Evolutionary conservation across 2,329 filamentous ascomycete species (phyloP).

Genomic region (Xylariomycetidae sp.): DNA sequence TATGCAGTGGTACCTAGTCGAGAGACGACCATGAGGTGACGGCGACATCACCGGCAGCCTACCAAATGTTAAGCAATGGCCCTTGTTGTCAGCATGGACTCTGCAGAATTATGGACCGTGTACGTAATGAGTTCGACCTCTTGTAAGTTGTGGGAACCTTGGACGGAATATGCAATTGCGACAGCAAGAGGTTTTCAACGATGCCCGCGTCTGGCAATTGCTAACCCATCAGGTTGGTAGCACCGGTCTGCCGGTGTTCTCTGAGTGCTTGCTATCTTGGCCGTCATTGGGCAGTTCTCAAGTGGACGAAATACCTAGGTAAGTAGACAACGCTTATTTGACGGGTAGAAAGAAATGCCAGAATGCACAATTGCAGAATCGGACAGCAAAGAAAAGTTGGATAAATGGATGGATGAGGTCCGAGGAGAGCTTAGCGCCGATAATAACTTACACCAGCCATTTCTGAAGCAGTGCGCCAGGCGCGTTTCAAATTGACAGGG

Average conservation of each 20-base stretch:
- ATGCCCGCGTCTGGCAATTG: too few relatives aligned
- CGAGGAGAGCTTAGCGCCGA: slow-evolving; percentile 30
- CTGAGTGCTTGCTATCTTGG: too few relatives aligned
- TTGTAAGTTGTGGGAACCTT: too few relatives aligned
- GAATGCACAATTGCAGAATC: not conserved
- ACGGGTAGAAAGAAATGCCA: not conserved
- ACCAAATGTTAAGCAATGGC: too few relatives aligned
- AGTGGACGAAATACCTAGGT: not conserved
- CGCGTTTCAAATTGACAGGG: slow-evolving; percentile 44
- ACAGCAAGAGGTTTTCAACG: too few relatives aligned
- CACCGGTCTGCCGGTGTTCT: too few relatives aligned
- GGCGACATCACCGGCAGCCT: too few relatives aligned
- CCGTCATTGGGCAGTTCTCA: not conserved
- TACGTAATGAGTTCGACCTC: too few relatives aligned
- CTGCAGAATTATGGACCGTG: not conserved
- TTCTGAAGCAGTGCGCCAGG: slow-evolving; percentile 47
- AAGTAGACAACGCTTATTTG: slow-evolving; percentile 15
- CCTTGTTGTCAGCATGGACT: too few relatives aligned
- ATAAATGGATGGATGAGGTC: slow-evolving; percentile 14
- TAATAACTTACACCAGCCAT: slow-evolving; percentile 30
- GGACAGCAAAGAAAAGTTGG: slow-evolving; percentile 5
- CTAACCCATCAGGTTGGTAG: not conserved
- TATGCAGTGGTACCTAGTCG: too few relatives aligned
- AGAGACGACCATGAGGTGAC: too few relatives aligned
- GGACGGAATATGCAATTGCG: too few relatives aligned